phyloP scores from a whole-genome alignment of 768 basidiomycete species.

The Hygrocybe coccinea region DNA sequence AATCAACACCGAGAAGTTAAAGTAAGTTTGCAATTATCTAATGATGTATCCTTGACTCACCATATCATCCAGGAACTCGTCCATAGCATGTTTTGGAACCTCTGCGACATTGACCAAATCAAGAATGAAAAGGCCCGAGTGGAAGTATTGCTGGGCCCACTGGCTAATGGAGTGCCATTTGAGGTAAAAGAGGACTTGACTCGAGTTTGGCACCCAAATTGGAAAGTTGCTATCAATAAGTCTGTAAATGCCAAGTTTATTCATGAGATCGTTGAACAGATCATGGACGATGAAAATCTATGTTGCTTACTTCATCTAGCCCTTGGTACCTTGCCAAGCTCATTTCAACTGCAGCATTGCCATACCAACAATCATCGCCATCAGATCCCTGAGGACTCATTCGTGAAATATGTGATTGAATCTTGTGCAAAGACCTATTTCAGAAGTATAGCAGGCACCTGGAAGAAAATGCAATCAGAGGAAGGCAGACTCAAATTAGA shows the following conservation, averaged over 20 bases:
- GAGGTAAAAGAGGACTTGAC: too few species aligned
- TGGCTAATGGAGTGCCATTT: neutral
- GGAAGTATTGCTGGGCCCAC: neutral
- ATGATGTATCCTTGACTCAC: neutral
- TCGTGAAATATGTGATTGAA: neutral
- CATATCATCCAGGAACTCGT: neutral
- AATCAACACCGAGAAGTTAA: neutral
- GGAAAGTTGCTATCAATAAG: too few species aligned
- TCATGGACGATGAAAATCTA: neutral
- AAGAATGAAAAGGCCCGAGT: neutral
- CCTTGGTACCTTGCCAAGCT: neutral
- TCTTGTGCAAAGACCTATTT: neutral
- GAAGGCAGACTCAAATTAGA: neutral
- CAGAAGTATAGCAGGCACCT: neutral
- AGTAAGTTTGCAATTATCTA: neutral
- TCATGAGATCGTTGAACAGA: neutral
- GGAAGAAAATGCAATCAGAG: neutral
- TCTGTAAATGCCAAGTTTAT: too few species aligned
- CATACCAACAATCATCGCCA: neutral
- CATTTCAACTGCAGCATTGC: neutral
- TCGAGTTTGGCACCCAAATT: too few species aligned
- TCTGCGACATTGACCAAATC: neutral
- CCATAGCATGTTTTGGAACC: neutral
- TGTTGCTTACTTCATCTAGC: neutral
- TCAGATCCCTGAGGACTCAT: neutral